phyloP scores from a whole-genome alignment of 306 rosid genomes.

The Oxytropis ochrocephala region DNA sequence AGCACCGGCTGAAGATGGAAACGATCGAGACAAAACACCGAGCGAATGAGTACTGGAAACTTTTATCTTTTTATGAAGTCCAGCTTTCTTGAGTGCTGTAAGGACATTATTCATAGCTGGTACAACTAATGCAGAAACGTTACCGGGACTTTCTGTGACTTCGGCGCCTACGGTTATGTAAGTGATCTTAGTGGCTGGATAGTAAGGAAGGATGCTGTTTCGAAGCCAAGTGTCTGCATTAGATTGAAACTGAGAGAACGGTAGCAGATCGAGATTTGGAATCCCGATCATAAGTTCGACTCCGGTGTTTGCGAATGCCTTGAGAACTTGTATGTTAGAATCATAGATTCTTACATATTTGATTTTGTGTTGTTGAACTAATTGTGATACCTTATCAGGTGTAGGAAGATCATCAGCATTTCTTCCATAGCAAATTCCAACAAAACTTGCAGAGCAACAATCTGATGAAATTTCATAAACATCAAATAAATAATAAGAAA shows the following conservation, averaged over 20 bases:
- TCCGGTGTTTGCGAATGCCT: conserved; percentile 89
- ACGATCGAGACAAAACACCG: conserved; percentile 85
- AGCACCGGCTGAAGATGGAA: conserved; percentile 99
- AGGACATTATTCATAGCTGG: conserved; percentile 97
- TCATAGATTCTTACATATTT: conserved; percentile 83
- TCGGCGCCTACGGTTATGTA: conserved; percentile 92
- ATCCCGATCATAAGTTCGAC: conserved; percentile 91
- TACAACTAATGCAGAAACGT: conserved; percentile 60
- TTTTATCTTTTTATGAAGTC: conserved; percentile 72
- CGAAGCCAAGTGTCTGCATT: conserved; percentile 90
- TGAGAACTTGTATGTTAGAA: conserved; percentile 82
- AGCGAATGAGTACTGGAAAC: conserved; percentile 93
- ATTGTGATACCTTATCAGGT: conserved; percentile 82
- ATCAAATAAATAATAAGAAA: background rate
- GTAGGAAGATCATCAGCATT: conserved; percentile 96
- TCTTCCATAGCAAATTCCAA: conserved; percentile 97
- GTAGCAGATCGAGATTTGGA: conserved; percentile 67
- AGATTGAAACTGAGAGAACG: conserved; percentile 91
- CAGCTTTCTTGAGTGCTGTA: conserved; percentile 69
- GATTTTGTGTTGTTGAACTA: conserved; percentile 75
- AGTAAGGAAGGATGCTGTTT: conserved; percentile 85
- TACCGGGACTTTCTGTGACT: conserved; percentile 67
- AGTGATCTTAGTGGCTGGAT: conserved; percentile 85
- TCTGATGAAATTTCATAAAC: conserved; percentile 34
- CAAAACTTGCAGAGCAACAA: conserved; percentile 61